Evolutionary conservation across 352 stramenopile species (phyloP).

Genomic region (Globisporangium cylindrosporum): DNA sequence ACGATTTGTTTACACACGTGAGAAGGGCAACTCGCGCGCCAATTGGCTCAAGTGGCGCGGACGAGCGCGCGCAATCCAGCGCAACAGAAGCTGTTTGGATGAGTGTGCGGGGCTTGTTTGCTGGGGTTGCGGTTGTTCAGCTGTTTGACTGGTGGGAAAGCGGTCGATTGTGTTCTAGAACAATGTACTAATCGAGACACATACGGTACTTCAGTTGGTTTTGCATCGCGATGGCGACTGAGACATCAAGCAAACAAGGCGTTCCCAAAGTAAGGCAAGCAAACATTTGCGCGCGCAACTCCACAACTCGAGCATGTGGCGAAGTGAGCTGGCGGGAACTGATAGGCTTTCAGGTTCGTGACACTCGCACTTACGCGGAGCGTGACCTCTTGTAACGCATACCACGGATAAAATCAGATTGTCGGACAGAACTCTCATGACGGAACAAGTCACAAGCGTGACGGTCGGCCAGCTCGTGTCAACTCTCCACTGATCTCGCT

Average conservation of each 20-base stretch:
- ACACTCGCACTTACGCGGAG: not conserved
- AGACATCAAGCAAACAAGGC: not conserved
- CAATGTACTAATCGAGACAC: not conserved
- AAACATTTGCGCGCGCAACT: conserved; percentile 3
- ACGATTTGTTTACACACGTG: not conserved
- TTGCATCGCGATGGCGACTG: not conserved
- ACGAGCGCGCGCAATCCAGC: not conserved
- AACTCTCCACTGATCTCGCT: not conserved
- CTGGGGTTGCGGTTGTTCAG: not conserved
- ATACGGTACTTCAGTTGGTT: not conserved
- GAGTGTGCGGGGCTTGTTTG: conserved; percentile 1
- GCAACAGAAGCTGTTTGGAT: not conserved
- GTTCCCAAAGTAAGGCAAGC: not conserved
- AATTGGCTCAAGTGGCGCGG: not conserved
- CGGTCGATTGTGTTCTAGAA: conserved; percentile 13
- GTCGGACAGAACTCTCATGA: not conserved
- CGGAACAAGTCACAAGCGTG: not conserved
- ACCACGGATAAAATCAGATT: not conserved
- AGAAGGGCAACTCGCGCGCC: conserved; percentile 4
- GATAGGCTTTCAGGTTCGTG: conserved; percentile 4
- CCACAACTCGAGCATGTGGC: not conserved
- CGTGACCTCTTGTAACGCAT: not conserved
- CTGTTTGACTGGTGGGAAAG: not conserved
- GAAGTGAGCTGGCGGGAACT: conserved; percentile 4
- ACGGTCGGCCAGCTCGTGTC: not conserved